These are phyloP conservation scores for Calophaca sinica DNA, from an alignment of 306 rosid species.

Conservation along the genomic window DNA sequence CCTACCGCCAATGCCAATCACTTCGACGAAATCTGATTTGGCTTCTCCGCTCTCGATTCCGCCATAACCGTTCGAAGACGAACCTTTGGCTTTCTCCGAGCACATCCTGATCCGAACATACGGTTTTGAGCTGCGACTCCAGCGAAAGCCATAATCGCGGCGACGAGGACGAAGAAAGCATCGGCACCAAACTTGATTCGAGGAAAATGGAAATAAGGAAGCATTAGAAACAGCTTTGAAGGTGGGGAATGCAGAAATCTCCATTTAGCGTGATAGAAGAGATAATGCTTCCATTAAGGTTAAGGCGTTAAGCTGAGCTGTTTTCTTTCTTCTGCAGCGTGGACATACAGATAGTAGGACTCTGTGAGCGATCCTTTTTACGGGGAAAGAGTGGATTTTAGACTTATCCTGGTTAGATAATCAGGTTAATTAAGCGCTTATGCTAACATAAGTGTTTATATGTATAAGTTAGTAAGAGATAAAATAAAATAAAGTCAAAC, in stretches of 20 bases:
- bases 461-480: too few species aligned
- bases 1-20: constrained; percentile 85
- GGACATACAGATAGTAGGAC: too few species aligned
- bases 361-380: too few species aligned
- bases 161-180: constrained; percentile 39
- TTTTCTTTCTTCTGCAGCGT: neutral
- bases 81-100: constrained; percentile 35
- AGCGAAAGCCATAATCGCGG: constrained; percentile 35
- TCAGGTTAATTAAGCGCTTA: too few species aligned
- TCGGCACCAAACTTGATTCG: constrained; percentile 48
- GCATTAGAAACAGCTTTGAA: constrained; percentile 52
- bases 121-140: constrained; percentile 41
- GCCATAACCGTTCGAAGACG: constrained; percentile 42
- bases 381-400: too few species aligned
- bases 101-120: constrained; percentile 50
- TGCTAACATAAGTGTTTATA: too few species aligned
- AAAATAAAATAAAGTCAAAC: too few species aligned
- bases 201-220: constrained; percentile 46
- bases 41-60: constrained; percentile 47
- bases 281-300: constrained; percentile 40
- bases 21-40: constrained; percentile 67
- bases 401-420: too few species aligned
- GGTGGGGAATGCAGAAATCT: constrained; percentile 53
- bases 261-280: constrained; percentile 50
- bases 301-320: neutral